Evolutionary conservation across 169 alveolate species (phyloP).

Genomic region (Eimeria brunetti): DNA sequence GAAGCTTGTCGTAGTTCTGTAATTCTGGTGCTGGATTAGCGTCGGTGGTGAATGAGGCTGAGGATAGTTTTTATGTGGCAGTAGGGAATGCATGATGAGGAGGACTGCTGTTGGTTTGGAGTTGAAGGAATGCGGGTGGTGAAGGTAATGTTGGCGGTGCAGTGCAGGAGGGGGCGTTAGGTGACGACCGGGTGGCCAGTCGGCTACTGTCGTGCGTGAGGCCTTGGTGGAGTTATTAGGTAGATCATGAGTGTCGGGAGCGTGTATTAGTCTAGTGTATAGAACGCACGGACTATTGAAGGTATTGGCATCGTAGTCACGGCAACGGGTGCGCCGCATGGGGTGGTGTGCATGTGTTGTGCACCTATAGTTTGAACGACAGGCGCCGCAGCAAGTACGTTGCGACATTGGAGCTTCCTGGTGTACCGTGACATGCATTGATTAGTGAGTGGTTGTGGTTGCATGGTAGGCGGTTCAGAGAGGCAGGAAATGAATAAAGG

Average conservation of each 20-base stretch:
- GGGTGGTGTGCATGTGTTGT: background rate
- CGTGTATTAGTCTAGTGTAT: background rate
- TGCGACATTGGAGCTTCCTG: background rate
- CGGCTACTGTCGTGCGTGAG: background rate
- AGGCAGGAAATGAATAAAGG: too few relatives aligned
- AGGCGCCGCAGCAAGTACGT: background rate
- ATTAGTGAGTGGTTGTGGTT: too few relatives aligned
- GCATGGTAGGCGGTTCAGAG: too few relatives aligned
- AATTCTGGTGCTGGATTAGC: background rate
- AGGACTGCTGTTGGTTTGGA: background rate
- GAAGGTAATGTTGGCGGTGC: background rate
- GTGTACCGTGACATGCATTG: too few relatives aligned
- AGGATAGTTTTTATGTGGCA: background rate
- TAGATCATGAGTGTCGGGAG: background rate
- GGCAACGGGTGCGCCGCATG: background rate
- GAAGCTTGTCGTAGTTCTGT: background rate
- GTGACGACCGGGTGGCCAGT: background rate
- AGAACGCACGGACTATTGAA: background rate
- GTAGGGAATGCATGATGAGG: background rate
- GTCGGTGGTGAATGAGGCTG: background rate
- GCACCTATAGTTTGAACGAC: background rate
- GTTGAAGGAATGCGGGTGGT: background rate
- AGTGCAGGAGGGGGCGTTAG: background rate
- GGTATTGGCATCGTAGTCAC: background rate
- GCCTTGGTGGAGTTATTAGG: background rate